Base-by-base conservation (phyloP, 108 stramenopile species). In the Phaeodactylum tricornutum region DNA sequence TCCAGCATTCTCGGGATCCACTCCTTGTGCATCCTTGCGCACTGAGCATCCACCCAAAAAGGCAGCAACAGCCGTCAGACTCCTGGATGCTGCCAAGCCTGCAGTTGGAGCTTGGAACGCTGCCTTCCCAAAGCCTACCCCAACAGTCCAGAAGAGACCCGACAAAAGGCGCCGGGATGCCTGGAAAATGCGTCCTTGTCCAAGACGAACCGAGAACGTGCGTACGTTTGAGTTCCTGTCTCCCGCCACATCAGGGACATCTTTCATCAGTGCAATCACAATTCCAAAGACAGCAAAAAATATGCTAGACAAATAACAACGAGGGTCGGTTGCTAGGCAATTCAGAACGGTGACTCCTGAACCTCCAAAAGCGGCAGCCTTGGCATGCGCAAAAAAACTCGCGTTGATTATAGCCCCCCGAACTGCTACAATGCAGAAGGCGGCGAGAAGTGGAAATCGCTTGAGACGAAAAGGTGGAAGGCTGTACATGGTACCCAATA, bases 371-470 rank as follows among this genome's bases (percentile, higher is more conserved):
- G 80, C 89, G 7, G 72, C 74, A 2, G 61, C 53, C 38, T 64
- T 34, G 39, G 81, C 75, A 64, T 87, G 87, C 17, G 82, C 72
- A 69, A 73, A 93, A 57, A 92, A 87, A 30, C 87, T 71, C 9
- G 86, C 85, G 71, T 95, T 97, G 59, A 97, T 90, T 16, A 95
- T 67, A 6, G 87, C 68, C 0, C 94, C 96, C 34, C 96, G 69
- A 5, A 95, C 94, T 25, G 79, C 86, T 27, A 94, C 81, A 61
- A 97, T 97, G 49, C 88, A 93, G 58, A 92, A 76, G 20, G 93
- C 94, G 4, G 96, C 96, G 44, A 94, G 53, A n/a, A 93, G 47
- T 9, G 96, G 96, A 70, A 86, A 95, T 32, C 94, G 70, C 74
- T 97, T 90, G 55, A 88, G 68, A 24, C 92, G 79, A 59, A 89